Conservation (phyloP, 2,329 filamentous ascomycete genomes). For the Lachnellula hyalina region DNA sequence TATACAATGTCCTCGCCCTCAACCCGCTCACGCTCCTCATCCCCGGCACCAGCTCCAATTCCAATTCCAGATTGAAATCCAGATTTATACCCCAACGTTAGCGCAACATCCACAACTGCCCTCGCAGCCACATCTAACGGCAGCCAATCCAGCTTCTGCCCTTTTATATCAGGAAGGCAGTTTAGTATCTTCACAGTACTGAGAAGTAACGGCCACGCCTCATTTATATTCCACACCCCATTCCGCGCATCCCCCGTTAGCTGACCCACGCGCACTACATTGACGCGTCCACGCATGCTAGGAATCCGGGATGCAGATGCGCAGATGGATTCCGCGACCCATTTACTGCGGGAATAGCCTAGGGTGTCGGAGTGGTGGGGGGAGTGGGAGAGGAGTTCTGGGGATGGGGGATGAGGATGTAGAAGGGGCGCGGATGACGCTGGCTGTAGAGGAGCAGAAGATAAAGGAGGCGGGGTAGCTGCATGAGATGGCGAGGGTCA, state of each 20-base stretch:
- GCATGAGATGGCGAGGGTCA: slow-evolving; percentile 38
- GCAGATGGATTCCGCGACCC: slow-evolving; percentile 53
- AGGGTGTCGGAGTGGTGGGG: slow-evolving; percentile 41
- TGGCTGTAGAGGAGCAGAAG: slow-evolving; percentile 50
- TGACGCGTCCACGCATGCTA: slow-evolving; percentile 3
- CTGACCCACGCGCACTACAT: slow-evolving; percentile 34
- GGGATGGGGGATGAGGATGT: slow-evolving; percentile 31
- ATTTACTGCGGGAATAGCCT: slow-evolving; percentile 53
- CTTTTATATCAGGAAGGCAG: slow-evolving; percentile 36
- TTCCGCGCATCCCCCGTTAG: slow-evolving; percentile 38
- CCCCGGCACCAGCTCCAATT: no score
- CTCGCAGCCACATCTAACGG: slow-evolving; percentile 41
- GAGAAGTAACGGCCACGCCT: slow-evolving; percentile 46
- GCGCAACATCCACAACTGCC: slow-evolving; percentile 36
- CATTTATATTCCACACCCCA: slow-evolving; percentile 43
- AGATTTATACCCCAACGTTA: no score
- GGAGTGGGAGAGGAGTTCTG: slow-evolving; percentile 37
- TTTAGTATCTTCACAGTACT: slow-evolving; percentile 34
- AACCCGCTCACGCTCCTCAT: background rate
- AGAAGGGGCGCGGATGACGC: slow-evolving; percentile 31
- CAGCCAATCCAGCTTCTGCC: slow-evolving; percentile 40
- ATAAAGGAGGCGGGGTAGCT: slow-evolving; percentile 30
- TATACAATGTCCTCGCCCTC: slow-evolving; percentile 31
- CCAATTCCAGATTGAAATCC: no score
- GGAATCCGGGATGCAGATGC: slow-evolving; percentile 29